Evolutionary conservation across 148 eudicot genomes (phyloP).

Genomic region (Fagopyrum esculentum): DNA sequence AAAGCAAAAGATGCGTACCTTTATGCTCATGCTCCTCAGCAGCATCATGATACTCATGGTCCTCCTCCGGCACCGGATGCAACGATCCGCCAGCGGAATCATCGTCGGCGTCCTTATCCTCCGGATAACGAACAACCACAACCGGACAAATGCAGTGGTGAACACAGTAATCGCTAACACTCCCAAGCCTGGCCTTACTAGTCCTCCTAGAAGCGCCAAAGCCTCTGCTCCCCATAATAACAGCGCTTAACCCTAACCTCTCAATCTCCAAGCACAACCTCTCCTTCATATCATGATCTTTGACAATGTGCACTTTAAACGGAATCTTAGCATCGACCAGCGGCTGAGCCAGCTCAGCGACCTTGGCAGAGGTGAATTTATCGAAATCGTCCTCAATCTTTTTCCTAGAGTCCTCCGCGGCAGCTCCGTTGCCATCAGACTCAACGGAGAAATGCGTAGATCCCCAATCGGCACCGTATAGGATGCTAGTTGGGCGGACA

Average conservation of each 20-base stretch:
- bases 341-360: slow-evolving; percentile 41
- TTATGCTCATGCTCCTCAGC: slow-evolving; percentile 12
- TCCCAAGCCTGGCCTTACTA: slow-evolving; percentile 29
- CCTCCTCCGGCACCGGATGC: slow-evolving; percentile 13
- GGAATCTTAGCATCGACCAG: slow-evolving; percentile 40
- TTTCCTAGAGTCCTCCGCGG: slow-evolving; percentile 21
- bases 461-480: slow-evolving; percentile 79
- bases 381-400: slow-evolving; percentile 53
- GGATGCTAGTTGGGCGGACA: slow-evolving; percentile 52
- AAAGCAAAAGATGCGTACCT: not conserved
- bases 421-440: not conserved
- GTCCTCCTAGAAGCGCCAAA: slow-evolving; percentile 30
- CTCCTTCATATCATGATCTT: slow-evolving; percentile 71
- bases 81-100: slow-evolving; percentile 9
- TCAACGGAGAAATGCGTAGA: slow-evolving; percentile 21
- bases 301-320: slow-evolving; percentile 45
- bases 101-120: slow-evolving; percentile 15
- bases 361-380: slow-evolving; percentile 30
- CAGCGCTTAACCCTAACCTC: slow-evolving; percentile 56
- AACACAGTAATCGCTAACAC: slow-evolving; percentile 68
- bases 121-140: slow-evolving; percentile 57
- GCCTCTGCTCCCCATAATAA: slow-evolving; percentile 61
- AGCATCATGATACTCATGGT: slow-evolving; percentile 11
- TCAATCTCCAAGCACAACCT: slow-evolving; percentile 59
- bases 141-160: slow-evolving; percentile 61